Conservation (phyloP, 75 land plant genomes). For the Larix kaempferi region DNA sequence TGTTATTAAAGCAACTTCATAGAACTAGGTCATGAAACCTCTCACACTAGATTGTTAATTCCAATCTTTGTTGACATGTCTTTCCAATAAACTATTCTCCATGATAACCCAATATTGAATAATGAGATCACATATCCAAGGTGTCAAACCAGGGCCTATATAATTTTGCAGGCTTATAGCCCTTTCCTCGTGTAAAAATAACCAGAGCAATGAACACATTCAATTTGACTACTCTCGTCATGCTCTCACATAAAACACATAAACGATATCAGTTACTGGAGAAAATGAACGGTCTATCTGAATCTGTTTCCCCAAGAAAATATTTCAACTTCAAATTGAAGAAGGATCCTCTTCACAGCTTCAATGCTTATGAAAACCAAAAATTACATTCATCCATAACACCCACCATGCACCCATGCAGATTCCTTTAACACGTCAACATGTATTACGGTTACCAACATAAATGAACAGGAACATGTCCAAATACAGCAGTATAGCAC, state of each 20-base stretch:
- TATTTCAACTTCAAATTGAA: background rate
- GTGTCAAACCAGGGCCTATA: background rate
- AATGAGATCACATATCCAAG: background rate
- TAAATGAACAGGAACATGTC: background rate
- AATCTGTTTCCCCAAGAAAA: background rate
- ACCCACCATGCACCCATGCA: background rate
- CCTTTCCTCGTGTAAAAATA: background rate
- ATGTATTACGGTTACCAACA: background rate
- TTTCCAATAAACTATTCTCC: background rate
- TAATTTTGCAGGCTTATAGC: no score
- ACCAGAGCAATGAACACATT: background rate
- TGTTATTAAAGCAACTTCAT: no score
- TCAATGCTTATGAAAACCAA: background rate
- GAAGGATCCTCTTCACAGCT: background rate
- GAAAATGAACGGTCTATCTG: background rate
- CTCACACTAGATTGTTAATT: background rate
- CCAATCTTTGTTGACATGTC: conserved; percentile 1
- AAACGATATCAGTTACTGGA: background rate
- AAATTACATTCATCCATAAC: background rate
- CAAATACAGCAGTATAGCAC: background rate
- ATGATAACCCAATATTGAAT: background rate
- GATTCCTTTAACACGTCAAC: background rate
- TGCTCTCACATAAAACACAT: background rate
- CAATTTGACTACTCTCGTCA: background rate
- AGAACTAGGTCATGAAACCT: background rate